phyloP scores from a whole-genome alignment of 495 filamentous ascomycete genomes.

The Lophiotrema nucula region DNA sequence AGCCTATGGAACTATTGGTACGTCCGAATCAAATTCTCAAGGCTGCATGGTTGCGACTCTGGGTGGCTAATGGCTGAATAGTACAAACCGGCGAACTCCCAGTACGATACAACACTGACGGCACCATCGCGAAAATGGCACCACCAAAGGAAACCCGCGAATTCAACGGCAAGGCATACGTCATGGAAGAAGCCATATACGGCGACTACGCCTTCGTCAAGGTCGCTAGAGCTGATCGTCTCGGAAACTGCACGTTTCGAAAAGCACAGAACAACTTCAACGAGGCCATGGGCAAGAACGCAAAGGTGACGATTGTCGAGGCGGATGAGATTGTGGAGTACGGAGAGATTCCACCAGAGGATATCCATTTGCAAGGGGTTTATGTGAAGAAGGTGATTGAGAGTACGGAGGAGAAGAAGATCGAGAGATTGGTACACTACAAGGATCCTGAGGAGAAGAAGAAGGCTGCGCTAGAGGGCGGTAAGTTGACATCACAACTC shows the following conservation, averaged over 20 bases:
- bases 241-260: slow-evolving; percentile 94
- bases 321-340: slow-evolving; percentile 88
- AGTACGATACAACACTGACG: slow-evolving; percentile 73
- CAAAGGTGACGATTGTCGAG: slow-evolving; percentile 88
- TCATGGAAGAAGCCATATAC: slow-evolving; percentile 83
- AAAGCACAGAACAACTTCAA: slow-evolving; percentile 89
- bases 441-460: slow-evolving; percentile 34
- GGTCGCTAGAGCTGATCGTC: slow-evolving; percentile 82
- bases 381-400: slow-evolving; percentile 88
- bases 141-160: slow-evolving; percentile 83
- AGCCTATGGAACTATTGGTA: slow-evolving; percentile 42
- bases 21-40: not conserved
- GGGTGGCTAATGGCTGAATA: slow-evolving; percentile 51
- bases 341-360: slow-evolving; percentile 76
- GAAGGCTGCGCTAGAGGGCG: slow-evolving; percentile 36
- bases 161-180: slow-evolving; percentile 81
- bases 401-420: slow-evolving; percentile 72
- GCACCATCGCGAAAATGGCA: slow-evolving; percentile 69
- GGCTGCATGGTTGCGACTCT: not conserved
- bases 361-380: slow-evolving; percentile 84
- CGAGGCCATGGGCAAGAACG: slow-evolving; percentile 88
- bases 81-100: slow-evolving; percentile 88
- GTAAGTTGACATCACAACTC: slow-evolving; percentile 49
- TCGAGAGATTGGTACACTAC: slow-evolving; percentile 71
- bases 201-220: slow-evolving; percentile 93